These are phyloP conservation scores for Xerocomus spinulosus DNA, from an alignment of 768 basidiomycete genomes.

Conservation along the genomic window DNA sequence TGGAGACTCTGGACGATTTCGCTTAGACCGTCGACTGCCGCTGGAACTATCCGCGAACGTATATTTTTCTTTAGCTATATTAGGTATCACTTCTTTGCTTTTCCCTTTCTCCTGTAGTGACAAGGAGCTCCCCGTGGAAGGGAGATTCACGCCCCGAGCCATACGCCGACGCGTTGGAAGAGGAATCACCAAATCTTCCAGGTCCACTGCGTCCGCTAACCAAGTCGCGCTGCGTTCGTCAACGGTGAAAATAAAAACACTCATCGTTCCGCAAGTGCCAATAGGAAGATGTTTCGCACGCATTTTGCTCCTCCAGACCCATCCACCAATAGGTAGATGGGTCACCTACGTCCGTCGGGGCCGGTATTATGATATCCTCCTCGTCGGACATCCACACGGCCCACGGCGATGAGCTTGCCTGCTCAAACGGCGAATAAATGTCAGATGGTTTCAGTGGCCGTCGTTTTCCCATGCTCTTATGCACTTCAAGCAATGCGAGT, in stretches of 20 bases:
- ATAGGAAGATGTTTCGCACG: not conserved
- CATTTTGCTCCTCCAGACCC: not conserved
- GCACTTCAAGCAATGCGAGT: slow-evolving; percentile 2
- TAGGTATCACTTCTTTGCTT: too few species aligned
- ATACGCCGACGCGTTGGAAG: too few species aligned
- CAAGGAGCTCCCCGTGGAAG: too few species aligned
- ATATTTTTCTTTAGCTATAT: too few species aligned
- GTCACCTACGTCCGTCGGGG: not conserved
- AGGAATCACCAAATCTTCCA: too few species aligned
- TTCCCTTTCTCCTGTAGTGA: too few species aligned
- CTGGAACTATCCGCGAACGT: too few species aligned
- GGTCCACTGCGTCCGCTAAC: too few species aligned
- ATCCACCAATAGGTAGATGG: slow-evolving; percentile 12
- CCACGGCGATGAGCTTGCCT: not conserved
- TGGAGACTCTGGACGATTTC: too few species aligned
- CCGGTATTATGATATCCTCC: not conserved
- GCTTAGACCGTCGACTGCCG: too few species aligned
- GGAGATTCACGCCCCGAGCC: too few species aligned
- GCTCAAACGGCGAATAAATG: slow-evolving; percentile 1
- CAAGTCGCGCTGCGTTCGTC: too few species aligned
- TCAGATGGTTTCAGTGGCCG: slow-evolving; percentile 1
- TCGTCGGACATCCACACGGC: not conserved
- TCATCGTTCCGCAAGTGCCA: not conserved
- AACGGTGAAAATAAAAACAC: not conserved
- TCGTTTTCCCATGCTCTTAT: not conserved